A percentile compares a stretch with the other conserved stretches of the same genome.
Evolutionary conservation across 805 yeast species (phyloP).

Genomic region (Brettanomyces custersianus): DNA sequence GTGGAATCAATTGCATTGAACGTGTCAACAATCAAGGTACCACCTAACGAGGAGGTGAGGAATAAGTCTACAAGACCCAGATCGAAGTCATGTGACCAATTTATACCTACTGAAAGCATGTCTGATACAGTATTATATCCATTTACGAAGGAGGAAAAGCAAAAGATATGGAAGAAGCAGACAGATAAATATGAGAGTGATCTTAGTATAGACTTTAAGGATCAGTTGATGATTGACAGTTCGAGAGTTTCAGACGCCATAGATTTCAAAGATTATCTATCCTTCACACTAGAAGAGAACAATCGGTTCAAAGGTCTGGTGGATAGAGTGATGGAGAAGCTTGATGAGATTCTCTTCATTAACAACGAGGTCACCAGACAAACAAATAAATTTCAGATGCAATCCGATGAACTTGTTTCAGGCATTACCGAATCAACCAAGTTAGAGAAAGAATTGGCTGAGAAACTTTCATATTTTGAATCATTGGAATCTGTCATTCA

Average conservation of each 20-base stretch:
- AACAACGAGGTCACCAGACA: conserved; percentile 53
- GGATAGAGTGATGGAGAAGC: conserved; percentile 31
- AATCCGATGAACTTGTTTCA: conserved; percentile 41
- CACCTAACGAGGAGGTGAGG: neutral
- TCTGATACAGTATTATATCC: conserved; percentile 21
- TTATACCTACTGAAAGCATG: neutral
- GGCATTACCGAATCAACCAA: conserved; percentile 34
- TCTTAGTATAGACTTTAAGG: conserved; percentile 29
- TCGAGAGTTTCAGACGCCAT: conserved; percentile 25
- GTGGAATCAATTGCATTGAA: conserved; percentile 54
- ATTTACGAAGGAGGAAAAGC: conserved; percentile 29
- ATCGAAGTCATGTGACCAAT: conserved; percentile 8
- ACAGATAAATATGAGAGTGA: conserved; percentile 33
- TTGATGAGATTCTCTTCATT: conserved; percentile 39
- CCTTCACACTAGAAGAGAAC: conserved; percentile 19
- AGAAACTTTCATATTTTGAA: conserved; percentile 53
- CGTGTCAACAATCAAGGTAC: conserved; percentile 26
- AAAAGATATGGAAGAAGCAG: conserved; percentile 26
- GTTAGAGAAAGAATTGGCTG: conserved; percentile 36
- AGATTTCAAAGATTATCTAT: conserved; percentile 29
- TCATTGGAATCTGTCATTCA: conserved; percentile 62
- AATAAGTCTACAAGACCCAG: conserved; percentile 4
- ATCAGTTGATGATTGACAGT: conserved; percentile 30
- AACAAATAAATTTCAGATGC: conserved; percentile 54
- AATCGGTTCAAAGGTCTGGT: conserved; percentile 37